Conservation (phyloP, 805 yeast species). For the Candida parachauliodes region DNA sequence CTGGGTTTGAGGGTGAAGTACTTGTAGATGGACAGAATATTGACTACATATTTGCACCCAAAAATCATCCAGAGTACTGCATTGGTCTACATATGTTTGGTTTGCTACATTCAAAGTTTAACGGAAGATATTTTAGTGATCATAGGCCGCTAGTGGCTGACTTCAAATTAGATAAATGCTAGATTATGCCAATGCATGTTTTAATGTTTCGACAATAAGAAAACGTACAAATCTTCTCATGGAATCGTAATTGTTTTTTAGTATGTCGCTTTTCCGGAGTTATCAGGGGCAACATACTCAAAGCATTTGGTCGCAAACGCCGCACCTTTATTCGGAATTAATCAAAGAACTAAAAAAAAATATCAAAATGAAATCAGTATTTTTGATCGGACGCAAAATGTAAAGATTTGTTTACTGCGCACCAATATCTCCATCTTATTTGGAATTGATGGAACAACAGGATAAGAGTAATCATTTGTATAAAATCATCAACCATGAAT, state of each 20-base stretch:
- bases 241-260: too few species aligned
- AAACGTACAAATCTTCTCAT: too few species aligned
- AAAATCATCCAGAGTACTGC: constrained; percentile 11
- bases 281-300: too few species aligned
- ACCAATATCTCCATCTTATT: neutral
- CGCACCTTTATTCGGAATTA: too few species aligned
- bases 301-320: too few species aligned
- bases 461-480: constrained; percentile 19
- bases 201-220: too few species aligned
- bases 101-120: constrained; percentile 30
- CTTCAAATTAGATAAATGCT: constrained; percentile 12
- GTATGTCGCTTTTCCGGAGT: too few species aligned
- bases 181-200: too few species aligned
- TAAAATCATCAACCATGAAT: constrained; percentile 30
- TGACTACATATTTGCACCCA: constrained; percentile 31
- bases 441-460: constrained; percentile 3
- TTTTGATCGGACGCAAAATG: neutral
- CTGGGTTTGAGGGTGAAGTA: constrained; percentile 30
- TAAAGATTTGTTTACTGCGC: neutral
- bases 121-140: constrained; percentile 32
- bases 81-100: constrained; percentile 24
- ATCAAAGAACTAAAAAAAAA: too few species aligned
- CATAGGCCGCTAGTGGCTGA: constrained; percentile 35
- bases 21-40: constrained; percentile 23
- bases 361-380: too few species aligned